Evolutionary conservation across 176 grass and related monocot genomes (phyloP), one percentile per base, ranked within the genome.

Genomic region (Cenchrus americanus): DNA sequence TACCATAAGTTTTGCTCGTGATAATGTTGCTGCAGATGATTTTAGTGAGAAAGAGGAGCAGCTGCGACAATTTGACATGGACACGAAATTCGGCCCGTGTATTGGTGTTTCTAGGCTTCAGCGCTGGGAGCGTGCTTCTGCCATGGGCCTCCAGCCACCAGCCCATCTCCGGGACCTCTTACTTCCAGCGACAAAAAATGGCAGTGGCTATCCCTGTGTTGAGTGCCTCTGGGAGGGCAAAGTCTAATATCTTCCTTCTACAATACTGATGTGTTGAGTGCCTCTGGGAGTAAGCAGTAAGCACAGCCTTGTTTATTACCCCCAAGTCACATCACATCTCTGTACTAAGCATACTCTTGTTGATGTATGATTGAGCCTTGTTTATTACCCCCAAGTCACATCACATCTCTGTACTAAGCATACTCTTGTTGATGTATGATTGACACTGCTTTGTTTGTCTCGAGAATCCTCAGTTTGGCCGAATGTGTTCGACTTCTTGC

Each of bases 211-310:
- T 1, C 80, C 51, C 22, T 86, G 67, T 18, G 40, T 23, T 23
- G 87, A 92, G 47, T 92, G 90, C 76, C 87, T 92, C n/a, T 92
- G 90, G 90, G 90, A 92, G 62, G 87, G 87, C 26, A 83, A 88
- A 58, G 84, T 89, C 47, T 92, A 89, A 22, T 11, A 11, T 50
- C 49, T 73, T 50, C 17, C 34, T 37, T 50, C 50, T 30, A 30
- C 27, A 30, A 30, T 30, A 30, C 27, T 30, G 0, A 30, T 86
- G 67, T 18, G 40, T 23, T 23, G 87, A 92, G 47, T 92, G 90
- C 76, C 87, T 92, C n/a, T 89, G 90, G 90, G 90, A 92, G 62
- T 9, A 48, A 21, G 34, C 34, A 37, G 34, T 15, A 68, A 59
- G 40, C 50, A 23, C 40, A 12, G 46, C 9, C 19, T 37, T 62